A percentile compares a stretch with the other conserved stretches of the same genome.
Conservation (phyloP, 768 basidiomycete genomes). For the Galerina marginata region DNA sequence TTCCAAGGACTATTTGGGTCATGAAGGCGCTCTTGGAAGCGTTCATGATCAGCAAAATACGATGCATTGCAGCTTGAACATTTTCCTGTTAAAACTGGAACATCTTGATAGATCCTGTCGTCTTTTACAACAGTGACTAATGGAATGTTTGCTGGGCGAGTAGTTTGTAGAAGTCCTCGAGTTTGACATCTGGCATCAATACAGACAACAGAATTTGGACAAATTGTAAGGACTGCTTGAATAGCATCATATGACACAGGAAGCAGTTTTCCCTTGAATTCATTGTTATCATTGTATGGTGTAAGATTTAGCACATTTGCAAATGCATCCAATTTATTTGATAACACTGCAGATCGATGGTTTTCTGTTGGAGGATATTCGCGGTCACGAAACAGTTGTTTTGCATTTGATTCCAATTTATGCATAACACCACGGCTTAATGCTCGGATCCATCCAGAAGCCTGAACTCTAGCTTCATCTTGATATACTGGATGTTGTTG, state of each 20-base stretch:
- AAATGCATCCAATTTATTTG: background rate
- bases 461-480: background rate
- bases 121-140: background rate
- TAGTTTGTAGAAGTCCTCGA: background rate
- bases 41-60: background rate
- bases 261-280: background rate
- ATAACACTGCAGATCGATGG: background rate
- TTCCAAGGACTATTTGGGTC: background rate
- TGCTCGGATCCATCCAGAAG: slow-evolving; percentile 2
- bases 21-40: background rate
- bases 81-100: background rate
- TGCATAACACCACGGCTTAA: background rate
- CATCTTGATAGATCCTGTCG: background rate
- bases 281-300: background rate
- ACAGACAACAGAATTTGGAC: background rate
- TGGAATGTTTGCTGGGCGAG: background rate
- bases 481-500: background rate
- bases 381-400: background rate
- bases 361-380: background rate
- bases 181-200: background rate
- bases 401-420: background rate
- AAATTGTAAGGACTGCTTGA: background rate
- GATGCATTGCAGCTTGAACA: background rate
- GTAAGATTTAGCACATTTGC: background rate
- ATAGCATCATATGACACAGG: background rate